Evolutionary conservation across 1,284 basidiomycete species (phyloP).

Genomic region (Chalciporus sp.): DNA sequence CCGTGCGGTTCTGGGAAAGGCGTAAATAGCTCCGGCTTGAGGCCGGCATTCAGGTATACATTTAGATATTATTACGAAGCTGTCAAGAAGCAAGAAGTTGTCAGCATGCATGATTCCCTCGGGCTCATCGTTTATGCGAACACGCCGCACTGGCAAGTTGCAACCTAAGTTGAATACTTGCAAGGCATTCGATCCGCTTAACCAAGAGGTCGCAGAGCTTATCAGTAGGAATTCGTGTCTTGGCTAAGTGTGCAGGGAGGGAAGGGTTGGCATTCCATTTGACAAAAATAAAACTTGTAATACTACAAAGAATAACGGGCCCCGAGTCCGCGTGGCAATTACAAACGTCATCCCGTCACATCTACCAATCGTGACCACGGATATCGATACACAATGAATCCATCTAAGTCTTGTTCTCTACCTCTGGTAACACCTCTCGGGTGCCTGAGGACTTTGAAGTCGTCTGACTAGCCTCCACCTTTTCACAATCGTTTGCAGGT

Average conservation of each 20-base stretch:
- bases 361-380: no score
- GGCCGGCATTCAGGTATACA: background rate
- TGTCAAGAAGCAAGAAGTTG: background rate
- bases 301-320: no score
- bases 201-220: no score
- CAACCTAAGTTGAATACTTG: no score
- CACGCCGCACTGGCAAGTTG: background rate
- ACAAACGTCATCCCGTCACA: no score
- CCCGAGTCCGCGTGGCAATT: no score
- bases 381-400: background rate
- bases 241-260: no score
- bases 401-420: background rate
- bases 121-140: background rate
- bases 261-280: no score
- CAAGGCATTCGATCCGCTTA: no score
- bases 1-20: background rate
- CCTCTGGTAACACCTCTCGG: background rate
- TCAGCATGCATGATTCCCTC: background rate
- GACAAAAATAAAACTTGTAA: no score
- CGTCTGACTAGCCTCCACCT: background rate
- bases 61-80: background rate
- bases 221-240: no score
- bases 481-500: slow-evolving; percentile 6
- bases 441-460: background rate
- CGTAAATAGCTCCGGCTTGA: slow-evolving; percentile 13